Base-by-base conservation (phyloP, 2,329 filamentous ascomycete species). In the Cytospora leucostoma region DNA sequence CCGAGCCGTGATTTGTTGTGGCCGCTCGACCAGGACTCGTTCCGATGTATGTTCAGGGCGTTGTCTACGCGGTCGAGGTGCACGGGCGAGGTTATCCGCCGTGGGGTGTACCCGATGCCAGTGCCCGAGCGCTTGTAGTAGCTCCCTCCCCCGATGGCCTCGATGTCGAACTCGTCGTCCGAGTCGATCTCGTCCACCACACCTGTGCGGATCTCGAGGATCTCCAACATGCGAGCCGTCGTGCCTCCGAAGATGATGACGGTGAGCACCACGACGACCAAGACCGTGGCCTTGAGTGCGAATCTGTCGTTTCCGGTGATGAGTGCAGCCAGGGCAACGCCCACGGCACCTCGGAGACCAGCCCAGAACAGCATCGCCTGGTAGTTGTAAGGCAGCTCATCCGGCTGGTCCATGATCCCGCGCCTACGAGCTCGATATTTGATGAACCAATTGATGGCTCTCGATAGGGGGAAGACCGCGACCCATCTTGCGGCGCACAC, bases 361-460 rank as follows among this genome's bases (percentile, higher is more conserved):
- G 95, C 95, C 95, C 95, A 99, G 79, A 96, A 99, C n/a, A 99
- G 86, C 95, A 99, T 98, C n/a, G 91, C 93, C 76, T 98, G 95
- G 76, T 98, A 97, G 70, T 92, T 92, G 73, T 93, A 96, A 0
- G 95, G 95, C 40, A 99, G 80, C 75, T 98, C 95, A 68, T 98
- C 94, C 17, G 87, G 86, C 6, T 89, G 86, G 63, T 96, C 90
- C 62, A 75, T 66, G 82, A 83, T 71, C 32, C 93, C 93, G 60
- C 88, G 85, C 56, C 91, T 87, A 56, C 86, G 84, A 17, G 93
- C 92, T 54, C 93, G 87, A 74, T 97, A 97, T 63, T 91, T 87
- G 69, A 96, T 92, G 72, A 97, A 90, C 84, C 90, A 93, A 76
- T 99, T 99, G 75, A 99, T 96, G 17, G 89, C 84, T 69, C 83